Conservation (phyloP, 2,329 filamentous ascomycete species). For the Exophiala phaeomuriformis region DNA sequence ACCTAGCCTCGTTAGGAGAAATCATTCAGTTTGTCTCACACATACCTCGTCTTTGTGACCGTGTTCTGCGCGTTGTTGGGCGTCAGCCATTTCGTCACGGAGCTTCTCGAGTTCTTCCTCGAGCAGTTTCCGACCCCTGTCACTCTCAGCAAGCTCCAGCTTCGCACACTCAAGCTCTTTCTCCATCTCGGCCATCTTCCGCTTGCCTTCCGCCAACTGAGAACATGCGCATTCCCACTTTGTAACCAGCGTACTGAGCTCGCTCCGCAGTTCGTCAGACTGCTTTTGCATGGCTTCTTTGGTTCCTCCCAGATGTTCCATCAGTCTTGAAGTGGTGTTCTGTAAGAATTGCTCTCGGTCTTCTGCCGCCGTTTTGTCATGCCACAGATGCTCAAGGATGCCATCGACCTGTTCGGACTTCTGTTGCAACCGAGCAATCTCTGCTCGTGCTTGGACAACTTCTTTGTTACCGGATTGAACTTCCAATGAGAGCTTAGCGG, state of each 20-base stretch:
- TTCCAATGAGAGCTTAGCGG: not conserved
- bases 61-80: not conserved
- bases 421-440: constrained; percentile 1
- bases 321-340: not conserved
- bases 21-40: not conserved
- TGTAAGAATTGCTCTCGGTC: not conserved
- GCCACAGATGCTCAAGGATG: constrained; percentile 3
- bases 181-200: constrained; percentile 1
- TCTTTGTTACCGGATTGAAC: not conserved
- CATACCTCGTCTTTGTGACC: constrained; percentile 2
- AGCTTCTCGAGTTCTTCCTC: constrained; percentile 1
- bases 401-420: constrained; percentile 1
- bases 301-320: not conserved
- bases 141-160: not conserved
- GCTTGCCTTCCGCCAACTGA: constrained; percentile 6
- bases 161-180: not conserved
- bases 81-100: not conserved
- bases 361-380: constrained; percentile 5
- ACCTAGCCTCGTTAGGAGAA: constrained; percentile 3
- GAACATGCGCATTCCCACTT: constrained; percentile 9
- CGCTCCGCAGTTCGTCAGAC: not conserved
- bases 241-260: not conserved
- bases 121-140: not conserved
- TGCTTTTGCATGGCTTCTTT: constrained; percentile 3
- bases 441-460: constrained; percentile 2